A percentile compares a stretch with the other conserved stretches of the same genome.
These are phyloP conservation scores for Lentinula lateritia DNA, from an alignment of 768 basidiomycete genomes.

Conservation along the genomic window DNA sequence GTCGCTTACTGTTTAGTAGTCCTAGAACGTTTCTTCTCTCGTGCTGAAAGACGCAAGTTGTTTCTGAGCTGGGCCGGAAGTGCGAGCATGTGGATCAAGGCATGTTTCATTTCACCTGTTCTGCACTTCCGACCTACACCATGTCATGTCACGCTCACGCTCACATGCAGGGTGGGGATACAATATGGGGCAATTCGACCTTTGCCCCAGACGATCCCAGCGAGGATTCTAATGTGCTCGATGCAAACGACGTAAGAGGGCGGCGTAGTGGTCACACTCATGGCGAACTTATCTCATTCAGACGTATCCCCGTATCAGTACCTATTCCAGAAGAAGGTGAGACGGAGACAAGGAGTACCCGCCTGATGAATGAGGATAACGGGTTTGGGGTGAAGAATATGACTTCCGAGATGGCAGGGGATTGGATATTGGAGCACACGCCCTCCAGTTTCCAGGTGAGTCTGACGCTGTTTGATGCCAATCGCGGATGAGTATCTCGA, in stretches of 20 bases:
- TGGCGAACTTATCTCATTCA: constrained; percentile 82
- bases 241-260: constrained; percentile 1
- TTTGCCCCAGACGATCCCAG: constrained; percentile 76
- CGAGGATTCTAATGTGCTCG: constrained; percentile 12
- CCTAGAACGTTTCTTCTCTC: constrained; percentile 84
- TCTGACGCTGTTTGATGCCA: not conserved
- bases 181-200: constrained; percentile 74
- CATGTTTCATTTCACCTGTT: constrained; percentile 15
- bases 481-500: no score
- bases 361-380: not conserved
- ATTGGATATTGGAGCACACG: constrained; percentile 81
- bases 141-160: not conserved
- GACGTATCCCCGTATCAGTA: constrained; percentile 22
- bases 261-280: constrained; percentile 51
- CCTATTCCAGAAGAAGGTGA: constrained; percentile 16
- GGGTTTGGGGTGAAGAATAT: constrained; percentile 42
- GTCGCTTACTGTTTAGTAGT: constrained; percentile 33
- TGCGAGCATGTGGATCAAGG: constrained; percentile 93
- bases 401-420: constrained; percentile 68
- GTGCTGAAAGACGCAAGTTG: constrained; percentile 80
- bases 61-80: constrained; percentile 96
- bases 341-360: constrained; percentile 7
- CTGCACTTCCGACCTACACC: not conserved
- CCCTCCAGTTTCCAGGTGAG: constrained; percentile 73
- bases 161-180: constrained; percentile 61